Conservation (phyloP, 176 grass and related monocot species). For the Alopecurus myosuroides region DNA sequence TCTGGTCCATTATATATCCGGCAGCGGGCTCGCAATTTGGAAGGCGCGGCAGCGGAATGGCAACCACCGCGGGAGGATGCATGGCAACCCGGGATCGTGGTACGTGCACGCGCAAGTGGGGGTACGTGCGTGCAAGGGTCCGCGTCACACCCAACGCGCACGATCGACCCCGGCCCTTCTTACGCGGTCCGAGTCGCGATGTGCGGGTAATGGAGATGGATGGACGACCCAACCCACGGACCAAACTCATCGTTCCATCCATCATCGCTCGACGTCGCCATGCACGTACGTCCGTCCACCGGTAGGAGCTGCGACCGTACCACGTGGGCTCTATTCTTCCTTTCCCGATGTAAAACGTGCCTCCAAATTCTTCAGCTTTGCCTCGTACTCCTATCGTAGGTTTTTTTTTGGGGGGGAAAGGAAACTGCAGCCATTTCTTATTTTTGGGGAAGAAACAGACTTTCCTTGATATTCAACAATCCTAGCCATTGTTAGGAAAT, state of each 20-base stretch:
- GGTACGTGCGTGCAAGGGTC: neutral
- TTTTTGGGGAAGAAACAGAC: too few relatives aligned
- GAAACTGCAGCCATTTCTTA: too few relatives aligned
- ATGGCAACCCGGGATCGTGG: neutral
- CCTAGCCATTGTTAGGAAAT: too few relatives aligned
- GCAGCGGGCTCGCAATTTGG: neutral
- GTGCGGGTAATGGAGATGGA: slow-evolving; percentile 4
- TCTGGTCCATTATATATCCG: slow-evolving; percentile 14
- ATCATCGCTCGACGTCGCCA: neutral
- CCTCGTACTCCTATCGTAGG: too few relatives aligned
- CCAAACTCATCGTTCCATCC: neutral
- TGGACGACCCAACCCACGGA: neutral
- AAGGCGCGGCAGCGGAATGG: neutral
- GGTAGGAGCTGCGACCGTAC: neutral
- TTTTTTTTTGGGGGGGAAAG: too few relatives aligned
- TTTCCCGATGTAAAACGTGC: neutral
- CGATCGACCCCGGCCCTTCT: too few relatives aligned
- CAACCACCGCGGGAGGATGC: neutral
- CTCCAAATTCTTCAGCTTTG: neutral
- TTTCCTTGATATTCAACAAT: too few relatives aligned
- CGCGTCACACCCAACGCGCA: neutral
- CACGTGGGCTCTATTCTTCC: neutral
- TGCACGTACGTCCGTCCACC: neutral
- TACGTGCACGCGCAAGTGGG: neutral
- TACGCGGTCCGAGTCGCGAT: neutral